Conservation (phyloP, 1,284 basidiomycete genomes). For the Sporisorium iseilematis-ciliati region DNA sequence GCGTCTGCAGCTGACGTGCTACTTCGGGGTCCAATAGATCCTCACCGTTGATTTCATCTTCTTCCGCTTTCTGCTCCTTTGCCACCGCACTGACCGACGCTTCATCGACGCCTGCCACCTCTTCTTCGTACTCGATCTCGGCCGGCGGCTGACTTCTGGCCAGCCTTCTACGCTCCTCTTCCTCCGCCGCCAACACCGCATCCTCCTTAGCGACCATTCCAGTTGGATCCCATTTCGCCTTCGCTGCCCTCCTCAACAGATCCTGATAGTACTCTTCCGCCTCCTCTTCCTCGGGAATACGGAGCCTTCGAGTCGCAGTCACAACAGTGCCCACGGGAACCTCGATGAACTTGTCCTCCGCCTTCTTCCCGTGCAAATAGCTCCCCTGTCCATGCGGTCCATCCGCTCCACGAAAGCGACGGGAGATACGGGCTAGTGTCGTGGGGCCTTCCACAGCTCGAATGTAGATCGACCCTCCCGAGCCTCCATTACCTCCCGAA, state of each 20-base stretch:
- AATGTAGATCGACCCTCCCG: conserved; percentile 64
- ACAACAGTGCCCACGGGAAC: conserved; percentile 69
- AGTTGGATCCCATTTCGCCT: conserved; percentile 46
- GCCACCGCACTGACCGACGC: not conserved
- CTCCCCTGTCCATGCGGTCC: conserved; percentile 65
- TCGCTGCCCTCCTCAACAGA: conserved; percentile 40
- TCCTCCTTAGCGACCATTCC: conserved; percentile 45
- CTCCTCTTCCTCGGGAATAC: conserved; percentile 49
- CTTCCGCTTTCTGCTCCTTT: conserved; percentile 11
- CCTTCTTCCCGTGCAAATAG: conserved; percentile 60
- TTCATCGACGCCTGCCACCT: not conserved
- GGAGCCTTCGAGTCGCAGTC: conserved; percentile 39
- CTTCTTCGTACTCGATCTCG: conserved; percentile 24
- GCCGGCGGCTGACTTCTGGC: conserved; percentile 15
- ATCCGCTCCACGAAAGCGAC: conserved; percentile 53
- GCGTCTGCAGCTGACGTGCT: conserved; percentile 39
- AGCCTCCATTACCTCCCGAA: conserved; percentile 66
- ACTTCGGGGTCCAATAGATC: conserved; percentile 43
- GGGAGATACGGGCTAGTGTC: conserved; percentile 59
- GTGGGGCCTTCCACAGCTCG: conserved; percentile 55
- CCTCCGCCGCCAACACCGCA: conserved; percentile 33
- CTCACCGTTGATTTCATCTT: conserved; percentile 40
- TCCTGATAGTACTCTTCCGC: conserved; percentile 56
- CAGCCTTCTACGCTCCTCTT: conserved; percentile 23
- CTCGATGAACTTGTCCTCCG: conserved; percentile 55